Evolutionary conservation across 768 basidiomycete genomes (phyloP).

Genomic region (Xerocomellus chrysenteron): DNA sequence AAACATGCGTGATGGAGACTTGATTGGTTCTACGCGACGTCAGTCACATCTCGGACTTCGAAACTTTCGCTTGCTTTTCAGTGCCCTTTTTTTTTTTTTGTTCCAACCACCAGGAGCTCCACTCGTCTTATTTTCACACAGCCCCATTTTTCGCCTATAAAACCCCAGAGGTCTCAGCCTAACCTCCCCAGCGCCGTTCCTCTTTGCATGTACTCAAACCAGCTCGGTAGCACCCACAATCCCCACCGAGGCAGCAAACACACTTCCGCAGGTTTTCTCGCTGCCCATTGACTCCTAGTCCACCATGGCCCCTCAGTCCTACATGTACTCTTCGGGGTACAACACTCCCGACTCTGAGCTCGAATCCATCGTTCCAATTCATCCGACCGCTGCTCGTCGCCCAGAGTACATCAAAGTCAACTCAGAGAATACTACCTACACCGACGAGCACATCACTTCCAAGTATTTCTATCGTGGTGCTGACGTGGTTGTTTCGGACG

Average conservation of each 20-base stretch:
- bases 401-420: constrained; percentile 75
- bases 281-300: constrained; percentile 39
- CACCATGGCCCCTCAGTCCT: constrained; percentile 52
- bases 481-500: constrained; percentile 64
- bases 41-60: constrained; percentile 18
- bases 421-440: constrained; percentile 78
- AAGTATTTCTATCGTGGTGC: constrained; percentile 82
- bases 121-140: background rate
- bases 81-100: constrained; percentile 21
- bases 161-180: constrained; percentile 4
- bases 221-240: constrained; percentile 87
- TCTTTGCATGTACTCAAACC: constrained; percentile 93
- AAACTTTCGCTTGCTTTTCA: constrained; percentile 7
- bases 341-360: constrained; percentile 71
- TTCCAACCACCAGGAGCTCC: constrained; percentile 1
- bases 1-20: background rate
- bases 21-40: constrained; percentile 13
- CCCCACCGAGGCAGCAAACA: constrained; percentile 85
- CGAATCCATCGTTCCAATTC: constrained; percentile 67
- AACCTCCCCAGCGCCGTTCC: constrained; percentile 19
- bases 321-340: constrained; percentile 56
- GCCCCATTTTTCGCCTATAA: constrained; percentile 31
- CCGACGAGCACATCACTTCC: constrained; percentile 78
- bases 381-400: constrained; percentile 84
- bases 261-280: constrained; percentile 67